phyloP scores from a whole-genome alignment of 2,329 filamentous ascomycete genomes.

The Aspergillus transmontanensis region DNA sequence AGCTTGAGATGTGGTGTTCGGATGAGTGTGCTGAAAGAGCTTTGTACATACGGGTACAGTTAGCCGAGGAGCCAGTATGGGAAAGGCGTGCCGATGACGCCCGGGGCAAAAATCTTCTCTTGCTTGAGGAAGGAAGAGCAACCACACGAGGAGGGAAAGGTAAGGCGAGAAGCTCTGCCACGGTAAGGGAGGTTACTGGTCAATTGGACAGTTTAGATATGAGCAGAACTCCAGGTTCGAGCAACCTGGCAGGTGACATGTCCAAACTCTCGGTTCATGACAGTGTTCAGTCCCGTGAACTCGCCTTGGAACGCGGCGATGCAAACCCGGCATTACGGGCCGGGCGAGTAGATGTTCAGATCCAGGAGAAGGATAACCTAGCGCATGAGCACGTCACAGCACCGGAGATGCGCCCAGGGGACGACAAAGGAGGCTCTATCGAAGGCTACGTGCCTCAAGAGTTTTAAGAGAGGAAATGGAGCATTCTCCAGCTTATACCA shows the following conservation, averaged over 20 bases:
- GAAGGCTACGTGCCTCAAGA: conserved; percentile 44
- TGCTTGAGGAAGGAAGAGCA: conserved; percentile 64
- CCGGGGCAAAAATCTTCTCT: conserved; percentile 57
- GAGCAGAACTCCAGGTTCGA: conserved; percentile 16
- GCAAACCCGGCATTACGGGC: conserved; percentile 25
- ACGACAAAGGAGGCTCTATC: conserved; percentile 42
- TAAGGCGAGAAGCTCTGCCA: conserved; percentile 19
- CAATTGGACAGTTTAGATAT: conserved; percentile 24
- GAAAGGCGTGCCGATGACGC: conserved; percentile 62
- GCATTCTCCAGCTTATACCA: neutral
- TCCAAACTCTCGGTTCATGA: conserved; percentile 31
- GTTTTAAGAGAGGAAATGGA: conserved; percentile 3
- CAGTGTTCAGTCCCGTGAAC: conserved; percentile 28
- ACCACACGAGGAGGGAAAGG: conserved; percentile 22
- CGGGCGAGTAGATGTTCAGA: conserved; percentile 36
- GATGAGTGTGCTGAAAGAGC: conserved; percentile 75
- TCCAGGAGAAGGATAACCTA: conserved; percentile 35
- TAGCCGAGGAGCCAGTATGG: conserved; percentile 84
- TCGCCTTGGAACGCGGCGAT: conserved; percentile 41
- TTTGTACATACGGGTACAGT: conserved; percentile 84
- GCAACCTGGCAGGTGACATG: conserved; percentile 27
- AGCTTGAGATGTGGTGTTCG: conserved; percentile 86
- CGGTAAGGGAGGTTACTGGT: conserved; percentile 30
- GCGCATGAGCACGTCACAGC: conserved; percentile 22
- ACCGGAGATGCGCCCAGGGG: conserved; percentile 37